Evolutionary conservation across 163 green algal species (phyloP).

Genomic region (Chloroidium sp.): DNA sequence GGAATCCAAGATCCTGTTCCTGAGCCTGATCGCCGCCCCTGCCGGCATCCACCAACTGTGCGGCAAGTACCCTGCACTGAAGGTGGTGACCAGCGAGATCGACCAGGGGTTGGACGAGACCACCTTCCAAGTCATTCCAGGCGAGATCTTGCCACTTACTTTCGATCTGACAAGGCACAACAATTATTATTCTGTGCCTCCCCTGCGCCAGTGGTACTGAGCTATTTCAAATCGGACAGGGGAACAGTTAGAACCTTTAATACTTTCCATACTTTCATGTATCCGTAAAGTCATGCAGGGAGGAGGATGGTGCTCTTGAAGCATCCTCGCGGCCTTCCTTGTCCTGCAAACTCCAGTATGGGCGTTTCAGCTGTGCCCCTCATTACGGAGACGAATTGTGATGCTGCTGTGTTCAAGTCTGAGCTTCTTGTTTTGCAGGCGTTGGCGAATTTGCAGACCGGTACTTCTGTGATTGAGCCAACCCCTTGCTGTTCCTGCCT

Average conservation of each 20-base stretch:
- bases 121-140: slow-evolving; percentile 78
- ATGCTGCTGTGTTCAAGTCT: too few species aligned
- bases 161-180: too few species aligned
- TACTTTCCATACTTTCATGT: too few species aligned
- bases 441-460: slow-evolving; percentile 81
- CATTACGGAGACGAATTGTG: not conserved
- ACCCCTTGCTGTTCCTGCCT: too few species aligned
- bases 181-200: too few species aligned
- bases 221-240: too few species aligned
- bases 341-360: not conserved
- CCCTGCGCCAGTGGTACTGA: too few species aligned
- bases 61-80: slow-evolving; percentile 43
- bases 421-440: slow-evolving; percentile 9
- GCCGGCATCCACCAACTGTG: slow-evolving; percentile 79
- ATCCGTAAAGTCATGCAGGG: too few species aligned
- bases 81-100: slow-evolving; percentile 93
- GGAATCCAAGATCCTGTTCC: slow-evolving; percentile 84
- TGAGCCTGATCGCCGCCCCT: slow-evolving; percentile 88
- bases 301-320: too few species aligned
- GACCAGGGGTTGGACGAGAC: slow-evolving; percentile 68
- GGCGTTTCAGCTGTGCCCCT: not conserved
- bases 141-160: slow-evolving; percentile 16
- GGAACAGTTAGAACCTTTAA: too few species aligned
- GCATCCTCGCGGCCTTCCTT: too few species aligned
- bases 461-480: slow-evolving; percentile 55